Evolutionary conservation across 805 yeast genomes (phyloP).

Genomic region (Myxozyma neglecta): DNA sequence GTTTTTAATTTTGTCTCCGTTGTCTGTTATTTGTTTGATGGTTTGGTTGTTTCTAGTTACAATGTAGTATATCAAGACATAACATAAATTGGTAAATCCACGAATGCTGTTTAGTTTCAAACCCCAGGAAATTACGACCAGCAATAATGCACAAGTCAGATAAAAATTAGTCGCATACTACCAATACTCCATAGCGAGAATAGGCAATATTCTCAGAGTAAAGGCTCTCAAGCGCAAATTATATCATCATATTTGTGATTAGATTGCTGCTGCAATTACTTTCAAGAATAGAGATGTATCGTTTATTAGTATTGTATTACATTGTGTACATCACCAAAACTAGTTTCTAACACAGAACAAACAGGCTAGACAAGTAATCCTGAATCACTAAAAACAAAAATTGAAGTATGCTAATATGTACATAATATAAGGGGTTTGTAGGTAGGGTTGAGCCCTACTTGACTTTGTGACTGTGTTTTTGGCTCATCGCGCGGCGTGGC

Average conservation of each 20-base stretch:
- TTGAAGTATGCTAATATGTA: not conserved
- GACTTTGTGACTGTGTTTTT: constrained; percentile 10
- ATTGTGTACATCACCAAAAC: not conserved
- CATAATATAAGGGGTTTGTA: not conserved
- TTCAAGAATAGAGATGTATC: not conserved
- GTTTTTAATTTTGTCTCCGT: too few relatives aligned
- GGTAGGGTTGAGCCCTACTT: constrained; percentile 11
- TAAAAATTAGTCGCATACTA: constrained; percentile 42
- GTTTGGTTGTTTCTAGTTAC: too few relatives aligned
- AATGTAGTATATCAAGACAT: too few relatives aligned
- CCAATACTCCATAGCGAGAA: constrained; percentile 45
- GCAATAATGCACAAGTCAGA: constrained; percentile 9
- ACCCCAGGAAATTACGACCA: too few relatives aligned
- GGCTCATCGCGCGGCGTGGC: not conserved
- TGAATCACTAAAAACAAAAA: too few relatives aligned
- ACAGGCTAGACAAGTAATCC: too few relatives aligned
- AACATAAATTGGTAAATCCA: too few relatives aligned
- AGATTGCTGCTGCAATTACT: not conserved
- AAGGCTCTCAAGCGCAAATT: constrained; percentile 55
- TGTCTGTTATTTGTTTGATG: too few relatives aligned
- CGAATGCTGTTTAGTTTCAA: too few relatives aligned
- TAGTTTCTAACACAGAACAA: too few relatives aligned
- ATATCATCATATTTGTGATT: constrained; percentile 48
- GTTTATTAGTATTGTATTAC: not conserved
- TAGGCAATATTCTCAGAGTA: constrained; percentile 50